Conservation (phyloP, 2,329 filamentous ascomycete genomes). For the Colletotrichum sp. region DNA sequence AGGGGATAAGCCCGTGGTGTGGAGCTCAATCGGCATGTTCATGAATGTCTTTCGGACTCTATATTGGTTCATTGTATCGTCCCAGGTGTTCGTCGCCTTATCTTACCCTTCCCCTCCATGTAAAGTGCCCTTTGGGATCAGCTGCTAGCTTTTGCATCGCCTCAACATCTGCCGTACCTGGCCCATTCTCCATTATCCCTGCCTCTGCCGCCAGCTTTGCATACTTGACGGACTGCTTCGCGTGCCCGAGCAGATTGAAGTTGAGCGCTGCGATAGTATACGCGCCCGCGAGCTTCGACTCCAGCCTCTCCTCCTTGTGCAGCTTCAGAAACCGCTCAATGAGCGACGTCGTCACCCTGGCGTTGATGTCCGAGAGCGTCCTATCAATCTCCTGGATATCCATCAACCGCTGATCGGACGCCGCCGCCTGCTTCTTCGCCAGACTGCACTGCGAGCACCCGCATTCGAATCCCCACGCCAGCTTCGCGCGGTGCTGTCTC, state of each 20-base stretch:
- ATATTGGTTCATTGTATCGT: not conserved
- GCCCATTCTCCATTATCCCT: conserved; percentile 27
- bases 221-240: conserved; percentile 40
- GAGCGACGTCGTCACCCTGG: conserved; percentile 31
- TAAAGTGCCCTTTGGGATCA: conserved; percentile 20
- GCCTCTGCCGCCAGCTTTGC: conserved; percentile 40
- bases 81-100: not conserved
- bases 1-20: not conserved
- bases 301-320: conserved; percentile 42
- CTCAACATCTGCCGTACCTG: conserved; percentile 5
- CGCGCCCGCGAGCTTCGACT: conserved; percentile 35
- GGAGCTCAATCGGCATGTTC: not conserved
- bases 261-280: conserved; percentile 42
- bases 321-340: conserved; percentile 41
- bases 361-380: conserved; percentile 24
- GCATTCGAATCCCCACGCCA: conserved; percentile 45
- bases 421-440: conserved; percentile 23
- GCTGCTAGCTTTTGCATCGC: conserved; percentile 14
- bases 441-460: conserved; percentile 40
- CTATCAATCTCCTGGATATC: conserved; percentile 32
- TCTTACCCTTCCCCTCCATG: conserved; percentile 16
- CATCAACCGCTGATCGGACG: conserved; percentile 40
- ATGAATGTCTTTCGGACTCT: not conserved
- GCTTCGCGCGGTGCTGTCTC: conserved; percentile 31
- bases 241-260: conserved; percentile 40